Base-by-base conservation (phyloP, 2,329 filamentous ascomycete species). In the Hypocrella siamensis region DNA sequence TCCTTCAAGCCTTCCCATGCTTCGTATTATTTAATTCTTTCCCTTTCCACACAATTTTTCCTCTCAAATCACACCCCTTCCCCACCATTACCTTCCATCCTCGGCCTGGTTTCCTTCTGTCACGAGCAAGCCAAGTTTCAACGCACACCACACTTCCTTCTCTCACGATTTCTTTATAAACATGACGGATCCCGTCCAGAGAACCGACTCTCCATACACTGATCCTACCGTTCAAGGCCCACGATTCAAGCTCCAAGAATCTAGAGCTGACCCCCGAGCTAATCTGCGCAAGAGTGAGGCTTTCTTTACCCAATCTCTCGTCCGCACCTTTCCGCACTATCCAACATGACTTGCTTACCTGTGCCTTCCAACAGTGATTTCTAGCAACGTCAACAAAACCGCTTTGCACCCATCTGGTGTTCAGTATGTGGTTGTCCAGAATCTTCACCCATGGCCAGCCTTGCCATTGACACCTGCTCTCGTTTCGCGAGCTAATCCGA, bases 331-430 rank as follows among this genome's bases (percentile, higher is more conserved):
- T 26, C 19, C 19, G n/a, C 19, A n/a, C 3, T 15, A 11, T 31
- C n/a, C 26, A 24, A 9, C 9, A 6, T n/a, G 17, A 15, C 15
- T 25, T 24, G 24, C 6, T 26, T 38, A 28, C 30, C 27, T n/a
- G 30, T 39, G 35, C 31, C 37, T 19, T 19, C 8, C 33, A 28
- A 15, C 41, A 70, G 65, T 73, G 67, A 57, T 67, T 55, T 47
- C 55, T 49, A 66, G 57, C 48, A 68, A 63, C 53, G 70, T 94
- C 52, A 93, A 94, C 75, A 88, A 86, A 67, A 94, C 86, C 49
- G 74, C 74, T 49, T 78, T 93, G 46, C 85, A 93, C 71, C 86
- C 86, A 40, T 66, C 75, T 56, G 86, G 86, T 76, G 79, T 94
- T 45, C 69, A 80, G 83, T 92, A 72, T 59, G 83, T 78, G n/a